phyloP scores from a whole-genome alignment of 208 protist species.

The Leishmania major region DNA sequence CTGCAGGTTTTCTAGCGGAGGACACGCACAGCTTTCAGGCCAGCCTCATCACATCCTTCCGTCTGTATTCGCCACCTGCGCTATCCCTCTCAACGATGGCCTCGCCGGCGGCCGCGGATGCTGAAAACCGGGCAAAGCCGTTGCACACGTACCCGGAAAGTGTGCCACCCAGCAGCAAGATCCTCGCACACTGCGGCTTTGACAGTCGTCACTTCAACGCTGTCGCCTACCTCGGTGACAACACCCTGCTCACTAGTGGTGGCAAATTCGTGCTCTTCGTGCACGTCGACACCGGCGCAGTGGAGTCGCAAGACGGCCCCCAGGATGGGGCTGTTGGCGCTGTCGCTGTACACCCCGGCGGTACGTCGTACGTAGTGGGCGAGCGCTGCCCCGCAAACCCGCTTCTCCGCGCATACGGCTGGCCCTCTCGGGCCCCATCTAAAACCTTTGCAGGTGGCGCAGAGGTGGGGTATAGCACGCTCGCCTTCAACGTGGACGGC shows the following conservation, averaged over 20 bases:
- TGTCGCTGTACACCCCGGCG: slow-evolving; percentile 72
- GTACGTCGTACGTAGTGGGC: slow-evolving; percentile 77
- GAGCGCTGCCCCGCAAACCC: slow-evolving; percentile 74
- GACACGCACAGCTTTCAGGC: background rate
- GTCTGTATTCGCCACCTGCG: background rate
- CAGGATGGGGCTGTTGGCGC: slow-evolving; percentile 62
- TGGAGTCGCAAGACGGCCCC: slow-evolving; percentile 63
- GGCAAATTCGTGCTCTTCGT: slow-evolving; percentile 90
- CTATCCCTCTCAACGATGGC: background rate
- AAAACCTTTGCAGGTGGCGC: slow-evolving; percentile 82
- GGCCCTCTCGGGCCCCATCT: slow-evolving; percentile 59
- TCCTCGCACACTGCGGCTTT: slow-evolving; percentile 70
- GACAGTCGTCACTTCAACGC: slow-evolving; percentile 71
- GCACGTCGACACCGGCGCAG: slow-evolving; percentile 47
- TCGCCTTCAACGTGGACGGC: slow-evolving; percentile 89
- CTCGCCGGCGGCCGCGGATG: background rate
- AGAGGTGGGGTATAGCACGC: slow-evolving; percentile 81
- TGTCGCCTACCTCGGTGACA: slow-evolving; percentile 52
- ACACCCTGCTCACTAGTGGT: slow-evolving; percentile 66
- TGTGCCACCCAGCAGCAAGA: slow-evolving; percentile 33
- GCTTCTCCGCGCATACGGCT: slow-evolving; percentile 80
- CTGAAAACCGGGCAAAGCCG: slow-evolving; percentile 36
- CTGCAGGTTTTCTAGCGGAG: background rate
- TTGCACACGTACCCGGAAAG: slow-evolving; percentile 73
- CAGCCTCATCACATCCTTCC: background rate